These are phyloP conservation scores for Myriosclerotinia duriaeana DNA, from an alignment of 2,329 filamentous ascomycete genomes.

Conservation along the genomic window DNA sequence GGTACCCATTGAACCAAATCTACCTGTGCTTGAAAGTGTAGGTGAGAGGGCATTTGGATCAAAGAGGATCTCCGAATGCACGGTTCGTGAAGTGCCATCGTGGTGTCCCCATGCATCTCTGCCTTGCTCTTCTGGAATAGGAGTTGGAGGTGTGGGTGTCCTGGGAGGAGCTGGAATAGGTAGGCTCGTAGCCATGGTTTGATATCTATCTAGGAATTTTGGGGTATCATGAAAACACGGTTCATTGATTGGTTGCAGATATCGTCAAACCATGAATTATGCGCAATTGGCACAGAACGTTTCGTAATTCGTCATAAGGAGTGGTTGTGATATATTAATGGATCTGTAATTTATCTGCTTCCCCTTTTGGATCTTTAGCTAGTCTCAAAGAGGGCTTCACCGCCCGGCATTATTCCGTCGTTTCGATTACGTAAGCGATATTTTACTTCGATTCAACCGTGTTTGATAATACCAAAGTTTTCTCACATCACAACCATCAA, in stretches of 20 bases:
- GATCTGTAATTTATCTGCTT: constrained; percentile 22
- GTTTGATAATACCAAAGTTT: too few relatives aligned
- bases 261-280: constrained; percentile 6
- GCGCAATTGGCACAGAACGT: constrained; percentile 3
- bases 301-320: constrained; percentile 17
- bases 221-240: constrained; percentile 12
- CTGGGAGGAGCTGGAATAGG: constrained; percentile 60
- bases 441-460: constrained; percentile 17
- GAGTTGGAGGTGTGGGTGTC: constrained; percentile 63
- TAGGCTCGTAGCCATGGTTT: constrained; percentile 56
- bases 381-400: not conserved
- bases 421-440: constrained; percentile 8
- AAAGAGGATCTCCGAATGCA: constrained; percentile 40
- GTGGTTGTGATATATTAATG: constrained; percentile 22
- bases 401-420: not conserved
- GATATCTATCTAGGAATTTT: constrained; percentile 21
- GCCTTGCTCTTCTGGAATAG: constrained; percentile 43
- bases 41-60: constrained; percentile 51
- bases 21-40: constrained; percentile 31
- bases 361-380: constrained; percentile 12
- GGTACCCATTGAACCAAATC: constrained; percentile 42
- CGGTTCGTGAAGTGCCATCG: constrained; percentile 29
- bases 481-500: not conserved
- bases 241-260: constrained; percentile 13
- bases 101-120: constrained; percentile 16